phyloP scores from a whole-genome alignment of 106 monocot genomes.

The Apostasia shenzhenica region DNA sequence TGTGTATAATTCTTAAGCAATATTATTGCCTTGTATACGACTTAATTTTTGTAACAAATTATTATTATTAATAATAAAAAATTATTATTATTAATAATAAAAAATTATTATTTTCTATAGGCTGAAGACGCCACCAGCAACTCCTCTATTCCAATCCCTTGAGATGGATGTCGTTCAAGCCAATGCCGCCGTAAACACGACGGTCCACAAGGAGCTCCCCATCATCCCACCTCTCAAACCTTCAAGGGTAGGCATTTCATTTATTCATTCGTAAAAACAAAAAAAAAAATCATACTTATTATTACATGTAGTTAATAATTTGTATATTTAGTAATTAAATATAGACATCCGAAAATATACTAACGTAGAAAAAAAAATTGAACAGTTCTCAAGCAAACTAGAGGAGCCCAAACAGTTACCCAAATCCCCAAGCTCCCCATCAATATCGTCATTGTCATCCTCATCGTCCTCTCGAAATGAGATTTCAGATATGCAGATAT shows the following conservation, averaged over 20 bases:
- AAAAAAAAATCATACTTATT: background rate
- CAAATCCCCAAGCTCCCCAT: background rate
- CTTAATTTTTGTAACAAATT: background rate
- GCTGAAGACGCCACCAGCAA: conserved; percentile 56
- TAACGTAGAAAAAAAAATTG: background rate
- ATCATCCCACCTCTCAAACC: conserved; percentile 26
- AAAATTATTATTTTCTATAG: conserved; percentile 4
- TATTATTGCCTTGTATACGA: background rate
- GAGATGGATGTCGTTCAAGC: conserved; percentile 33
- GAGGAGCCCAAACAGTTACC: background rate
- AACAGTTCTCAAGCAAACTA: background rate
- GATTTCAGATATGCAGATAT: background rate
- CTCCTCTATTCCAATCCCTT: conserved; percentile 49
- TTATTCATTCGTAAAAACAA: background rate
- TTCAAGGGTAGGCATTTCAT: conserved; percentile 28
- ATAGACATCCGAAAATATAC: no score
- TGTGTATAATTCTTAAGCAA: background rate
- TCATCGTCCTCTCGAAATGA: background rate
- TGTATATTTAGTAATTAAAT: background rate
- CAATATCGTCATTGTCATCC: background rate
- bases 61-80: background rate
- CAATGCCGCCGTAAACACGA: conserved; percentile 17
- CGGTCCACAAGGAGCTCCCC: conserved; percentile 34
- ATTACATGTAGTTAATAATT: background rate
- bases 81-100: background rate